These are phyloP conservation scores for Secale cereale DNA, from an alignment of 176 grass and related monocot genomes.

Conservation along the genomic window DNA sequence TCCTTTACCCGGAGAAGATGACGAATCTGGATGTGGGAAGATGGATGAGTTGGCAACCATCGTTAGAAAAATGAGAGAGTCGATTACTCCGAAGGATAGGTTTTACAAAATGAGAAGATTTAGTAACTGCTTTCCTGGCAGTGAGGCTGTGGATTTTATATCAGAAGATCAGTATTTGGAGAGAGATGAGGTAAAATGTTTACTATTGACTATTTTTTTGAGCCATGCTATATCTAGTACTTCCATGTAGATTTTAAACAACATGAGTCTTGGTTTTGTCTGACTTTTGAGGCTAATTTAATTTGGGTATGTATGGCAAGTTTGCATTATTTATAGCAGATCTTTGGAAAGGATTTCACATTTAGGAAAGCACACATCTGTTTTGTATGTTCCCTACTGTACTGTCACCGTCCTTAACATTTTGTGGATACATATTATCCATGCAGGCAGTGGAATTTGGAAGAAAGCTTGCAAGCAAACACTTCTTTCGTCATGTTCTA, in stretches of 20 bases:
- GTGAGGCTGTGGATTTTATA: slow-evolving; percentile 89
- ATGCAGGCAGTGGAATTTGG: slow-evolving; percentile 88
- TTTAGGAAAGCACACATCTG: not conserved
- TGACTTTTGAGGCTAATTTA: not conserved
- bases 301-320: not conserved
- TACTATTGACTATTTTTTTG: slow-evolving; percentile 16
- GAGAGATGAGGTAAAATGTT: slow-evolving; percentile 67
- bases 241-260: slow-evolving; percentile 12
- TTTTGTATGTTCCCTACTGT: not conserved
- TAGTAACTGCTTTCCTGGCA: slow-evolving; percentile 90
- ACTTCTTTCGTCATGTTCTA: slow-evolving; percentile 81
- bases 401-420: not conserved
- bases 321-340: slow-evolving; percentile 11
- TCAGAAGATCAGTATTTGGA: slow-evolving; percentile 95
- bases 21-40: slow-evolving; percentile 79
- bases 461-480: slow-evolving; percentile 76
- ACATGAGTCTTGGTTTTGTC: slow-evolving; percentile 9
- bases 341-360: not conserved
- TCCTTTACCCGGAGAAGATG: slow-evolving; percentile 94
- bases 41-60: slow-evolving; percentile 86
- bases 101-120: slow-evolving; percentile 99
- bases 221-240: not conserved
- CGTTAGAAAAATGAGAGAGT: slow-evolving; percentile 94
- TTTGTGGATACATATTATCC: not conserved
- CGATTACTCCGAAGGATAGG: slow-evolving; percentile 70